Percentiles rank a stretch among this genome's conserved stretches.
phyloP scores from a whole-genome alignment of 1,139 yeast species.

The Blastobotrys malaysiensis region DNA sequence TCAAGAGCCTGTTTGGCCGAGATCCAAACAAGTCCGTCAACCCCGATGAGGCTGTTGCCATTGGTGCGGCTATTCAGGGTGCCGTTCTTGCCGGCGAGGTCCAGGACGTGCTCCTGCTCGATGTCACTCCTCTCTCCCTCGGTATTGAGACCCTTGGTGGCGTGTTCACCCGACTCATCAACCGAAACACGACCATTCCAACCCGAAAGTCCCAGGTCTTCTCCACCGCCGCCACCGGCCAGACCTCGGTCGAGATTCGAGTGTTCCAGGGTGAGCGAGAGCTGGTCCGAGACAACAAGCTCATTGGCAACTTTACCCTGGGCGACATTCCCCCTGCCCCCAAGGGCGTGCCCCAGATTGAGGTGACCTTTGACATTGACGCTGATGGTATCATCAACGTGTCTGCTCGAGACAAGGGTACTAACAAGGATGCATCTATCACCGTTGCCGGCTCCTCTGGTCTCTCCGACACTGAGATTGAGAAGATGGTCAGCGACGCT shows the following conservation, averaged over 20 bases:
- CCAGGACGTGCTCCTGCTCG: slow-evolving; percentile 87
- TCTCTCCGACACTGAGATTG: slow-evolving; percentile 91
- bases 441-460: slow-evolving; percentile 99
- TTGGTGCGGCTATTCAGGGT: slow-evolving; percentile 99
- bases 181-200: slow-evolving; percentile 97
- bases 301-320: slow-evolving; percentile 95
- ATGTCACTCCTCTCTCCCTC: slow-evolving; percentile 93
- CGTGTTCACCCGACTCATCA: slow-evolving; percentile 94
- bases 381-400: slow-evolving; percentile 99
- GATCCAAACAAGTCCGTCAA: slow-evolving; percentile 98
- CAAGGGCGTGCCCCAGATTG: slow-evolving; percentile 99
- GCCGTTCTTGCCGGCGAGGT: slow-evolving; percentile 99
- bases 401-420: slow-evolving; percentile 96
- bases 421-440: slow-evolving; percentile 97
- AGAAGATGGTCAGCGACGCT: slow-evolving; percentile 97
- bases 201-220: slow-evolving; percentile 95
- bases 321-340: slow-evolving; percentile 97
- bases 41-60: slow-evolving; percentile 99
- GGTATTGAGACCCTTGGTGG: slow-evolving; percentile 99
- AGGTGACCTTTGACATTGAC: slow-evolving; percentile 95
- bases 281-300: slow-evolving; percentile 96
- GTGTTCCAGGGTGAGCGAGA: slow-evolving; percentile 99
- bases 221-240: slow-evolving; percentile 99
- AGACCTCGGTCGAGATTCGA: slow-evolving; percentile 97
- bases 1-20: slow-evolving; percentile 83